Evolutionary conservation across 2,329 filamentous ascomycete genomes (phyloP), one percentile per base, ranked within the genome.

Genomic region (Fusarium albosuccineum): DNA sequence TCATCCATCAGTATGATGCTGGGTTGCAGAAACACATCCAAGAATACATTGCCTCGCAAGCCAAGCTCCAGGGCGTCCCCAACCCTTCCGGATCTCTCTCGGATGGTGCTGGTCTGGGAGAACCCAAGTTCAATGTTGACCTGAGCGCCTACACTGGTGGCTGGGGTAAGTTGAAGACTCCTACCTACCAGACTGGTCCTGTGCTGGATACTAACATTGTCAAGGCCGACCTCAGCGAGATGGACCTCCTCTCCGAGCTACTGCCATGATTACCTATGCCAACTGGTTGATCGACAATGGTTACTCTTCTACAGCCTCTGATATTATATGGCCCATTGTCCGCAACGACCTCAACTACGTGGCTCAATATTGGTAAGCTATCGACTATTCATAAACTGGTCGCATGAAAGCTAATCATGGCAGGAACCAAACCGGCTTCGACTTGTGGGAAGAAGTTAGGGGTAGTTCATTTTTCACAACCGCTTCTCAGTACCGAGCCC

Each of bases 401-500:
- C 9, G 36, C 11, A 26, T 16, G 16, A 29, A 16, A 17, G 29
- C 62, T 64, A 29, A 70, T 13, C 7, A 9, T 1, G 4, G 2
- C 6, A 83, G 81, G 85, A 87, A 87, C 73, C 77, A 82, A 66
- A 86, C 85, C 0, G 86, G 86, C 6, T 96, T 89, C 72, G 93
- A 97, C 76, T 84, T 97, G 4, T 96, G 93, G 93, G 93, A 96
- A 76, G 93, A 96, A 76, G 87, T 94, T 13, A 81, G 83, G 26
- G 91, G 92, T 40, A 89, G 87, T 22, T 94, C 91, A 1, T 96
- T 94, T 82, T 97, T 95, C 78, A 96, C 92, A 1, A 80, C 89
- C 33, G 87, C 88, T 4, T 85, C 86, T 40, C 88, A 92, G 62
- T 89, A 95, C 75, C 87, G 92, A 69, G 85, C 88, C n/a, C 81